These are phyloP conservation scores for Trametes cingulata DNA, from an alignment of 768 basidiomycete genomes.

Conservation along the genomic window DNA sequence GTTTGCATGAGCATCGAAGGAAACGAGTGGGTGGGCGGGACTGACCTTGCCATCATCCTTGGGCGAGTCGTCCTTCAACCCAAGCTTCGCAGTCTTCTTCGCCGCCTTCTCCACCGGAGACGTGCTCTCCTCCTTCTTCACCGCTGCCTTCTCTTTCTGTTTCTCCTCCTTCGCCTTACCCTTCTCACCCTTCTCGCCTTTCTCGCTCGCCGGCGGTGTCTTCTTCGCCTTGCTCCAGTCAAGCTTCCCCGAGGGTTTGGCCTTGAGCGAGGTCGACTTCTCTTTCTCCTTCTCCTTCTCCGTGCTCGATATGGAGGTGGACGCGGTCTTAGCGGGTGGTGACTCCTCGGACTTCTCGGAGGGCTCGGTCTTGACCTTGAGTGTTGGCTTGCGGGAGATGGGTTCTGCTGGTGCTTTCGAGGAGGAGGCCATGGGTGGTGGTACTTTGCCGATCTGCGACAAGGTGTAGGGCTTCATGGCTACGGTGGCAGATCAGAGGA, in stretches of 20 bases:
- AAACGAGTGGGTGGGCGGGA: neutral
- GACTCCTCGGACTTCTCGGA: neutral
- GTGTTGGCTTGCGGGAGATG: slow-evolving; percentile 14
- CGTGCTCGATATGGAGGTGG: neutral
- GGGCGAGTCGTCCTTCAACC: slow-evolving; percentile 2
- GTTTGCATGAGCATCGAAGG: no score
- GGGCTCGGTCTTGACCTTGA: slow-evolving; percentile 14
- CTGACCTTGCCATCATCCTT: slow-evolving; percentile 20
- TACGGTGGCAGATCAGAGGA: neutral
- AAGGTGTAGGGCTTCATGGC: neutral
- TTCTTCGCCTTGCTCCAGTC: slow-evolving; percentile 62
- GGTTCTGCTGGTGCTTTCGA: slow-evolving; percentile 14
- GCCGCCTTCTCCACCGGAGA: slow-evolving; percentile 8
- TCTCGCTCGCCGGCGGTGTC: slow-evolving; percentile 16
- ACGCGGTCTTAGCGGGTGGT: neutral
- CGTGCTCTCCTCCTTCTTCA: slow-evolving; percentile 18
- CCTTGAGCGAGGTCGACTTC: slow-evolving; percentile 31
- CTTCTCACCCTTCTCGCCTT: slow-evolving; percentile 20
- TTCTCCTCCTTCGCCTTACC: no score
- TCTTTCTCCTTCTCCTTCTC: slow-evolving; percentile 28
- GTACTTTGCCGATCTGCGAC: slow-evolving; percentile 24
- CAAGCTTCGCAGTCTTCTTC: slow-evolving; percentile 20
- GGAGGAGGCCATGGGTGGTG: slow-evolving; percentile 14
- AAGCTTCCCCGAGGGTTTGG: slow-evolving; percentile 48
- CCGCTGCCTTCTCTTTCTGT: slow-evolving; percentile 12